Evolutionary conservation across 768 basidiomycete species (phyloP), one percentile per base, ranked within the genome.

Genomic region (Boletus vinaceobasis): DNA sequence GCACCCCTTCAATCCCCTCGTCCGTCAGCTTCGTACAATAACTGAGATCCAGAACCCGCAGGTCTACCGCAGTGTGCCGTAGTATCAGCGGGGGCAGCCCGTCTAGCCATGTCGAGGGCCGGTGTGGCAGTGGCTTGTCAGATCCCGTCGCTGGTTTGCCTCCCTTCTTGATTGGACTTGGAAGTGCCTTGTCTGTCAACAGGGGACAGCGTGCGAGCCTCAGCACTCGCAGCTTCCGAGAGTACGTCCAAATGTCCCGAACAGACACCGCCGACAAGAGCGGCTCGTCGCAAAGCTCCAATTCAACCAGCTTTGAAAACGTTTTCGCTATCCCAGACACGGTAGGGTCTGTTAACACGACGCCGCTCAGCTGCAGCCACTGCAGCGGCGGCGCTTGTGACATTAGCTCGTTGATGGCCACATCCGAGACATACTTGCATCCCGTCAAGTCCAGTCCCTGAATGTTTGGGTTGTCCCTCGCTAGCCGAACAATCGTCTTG

Each of bases 141-240:
- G 59, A 48, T 39, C 63, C 50, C 43, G 67, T 59, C 23, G 64
- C 47, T 8, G 56, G 43, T 15, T 70, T 65, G 23, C 62, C 61
- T 29, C 63, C 67, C 56, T 76, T 73, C 57, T 77, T 73, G 42
- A 68, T 54, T 5, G 72, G 65, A 43, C 79, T 78, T 11, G 92
- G 92, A 68, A 95, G 90, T 1, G 84, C 84, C 61, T 79, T 84
- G 74, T 95, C 91, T 27, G 88, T 88, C 60, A 97, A 72, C 14
- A 83, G 75, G 27, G 79, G 69, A 68, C 93, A 97, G 49, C 88
- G 86, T 37, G 88, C 85, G 44, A 98, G 73, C 60, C 87, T 84
- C 56, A 97, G 67, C 43, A 79, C 83, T 8, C 90, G 79, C 50
- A 98, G 75, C 65, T 84, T 88, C 58, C 89, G 83, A 43, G 87